Conservation (phyloP, 805 yeast genomes). For the Candida tibetensis region DNA sequence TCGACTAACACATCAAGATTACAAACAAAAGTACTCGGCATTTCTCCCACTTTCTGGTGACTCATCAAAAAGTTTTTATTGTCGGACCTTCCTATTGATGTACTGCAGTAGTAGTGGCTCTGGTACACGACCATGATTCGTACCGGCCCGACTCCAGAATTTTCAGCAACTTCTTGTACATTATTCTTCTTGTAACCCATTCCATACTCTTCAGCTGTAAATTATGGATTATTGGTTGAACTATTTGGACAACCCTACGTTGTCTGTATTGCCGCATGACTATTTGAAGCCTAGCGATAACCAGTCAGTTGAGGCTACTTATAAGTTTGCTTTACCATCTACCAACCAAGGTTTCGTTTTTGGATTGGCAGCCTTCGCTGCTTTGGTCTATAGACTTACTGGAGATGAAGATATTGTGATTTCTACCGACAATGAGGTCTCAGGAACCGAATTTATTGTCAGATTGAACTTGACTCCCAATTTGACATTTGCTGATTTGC, state of each 20-base stretch:
- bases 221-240: slow-evolving; percentile 51
- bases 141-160: too few relatives aligned
- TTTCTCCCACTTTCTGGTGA: too few relatives aligned
- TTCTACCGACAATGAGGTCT: slow-evolving; percentile 54
- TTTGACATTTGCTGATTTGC: slow-evolving; percentile 52
- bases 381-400: slow-evolving; percentile 72
- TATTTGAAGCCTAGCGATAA: slow-evolving; percentile 73
- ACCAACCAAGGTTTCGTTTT: slow-evolving; percentile 38
- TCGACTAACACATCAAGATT: too few relatives aligned
- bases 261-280: slow-evolving; percentile 86
- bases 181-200: too few relatives aligned
- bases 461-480: slow-evolving; percentile 60
- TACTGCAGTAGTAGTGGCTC: too few relatives aligned
- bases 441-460: slow-evolving; percentile 52
- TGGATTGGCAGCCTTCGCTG: slow-evolving; percentile 65
- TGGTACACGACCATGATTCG: too few relatives aligned
- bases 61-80: too few relatives aligned
- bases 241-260: slow-evolving; percentile 72
- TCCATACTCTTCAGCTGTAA: too few relatives aligned
- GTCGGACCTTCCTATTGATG: too few relatives aligned
- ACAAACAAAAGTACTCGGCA: too few relatives aligned
- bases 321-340: slow-evolving; percentile 27
- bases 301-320: slow-evolving; percentile 62
- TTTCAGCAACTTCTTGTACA: too few relatives aligned
- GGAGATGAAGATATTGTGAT: slow-evolving; percentile 95